Conservation (phyloP, 2,329 filamentous ascomycete species). For the Fusarium cicatricum region DNA sequence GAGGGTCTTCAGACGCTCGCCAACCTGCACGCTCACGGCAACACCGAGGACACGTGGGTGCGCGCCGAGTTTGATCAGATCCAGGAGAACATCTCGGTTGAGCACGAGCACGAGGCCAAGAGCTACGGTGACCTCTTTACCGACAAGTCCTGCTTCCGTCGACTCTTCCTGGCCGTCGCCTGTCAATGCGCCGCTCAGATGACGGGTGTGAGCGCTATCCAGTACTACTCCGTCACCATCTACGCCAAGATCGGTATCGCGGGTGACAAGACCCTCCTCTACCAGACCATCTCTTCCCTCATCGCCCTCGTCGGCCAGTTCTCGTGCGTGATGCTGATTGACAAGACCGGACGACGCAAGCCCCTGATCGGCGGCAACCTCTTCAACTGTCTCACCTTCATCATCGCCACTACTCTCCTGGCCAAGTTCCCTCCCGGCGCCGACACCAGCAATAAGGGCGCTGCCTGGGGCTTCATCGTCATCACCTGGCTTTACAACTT, state of each 20-base stretch:
- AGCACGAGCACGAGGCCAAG: conserved; percentile 75
- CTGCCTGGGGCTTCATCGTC: conserved; percentile 76
- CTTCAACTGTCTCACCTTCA: conserved; percentile 75
- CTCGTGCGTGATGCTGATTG: conserved; percentile 73
- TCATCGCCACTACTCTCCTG: conserved; percentile 67
- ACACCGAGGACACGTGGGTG: conserved; percentile 73
- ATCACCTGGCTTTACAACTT: conserved; percentile 85
- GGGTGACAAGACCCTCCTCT: conserved; percentile 71
- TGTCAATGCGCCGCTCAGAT: conserved; percentile 78
- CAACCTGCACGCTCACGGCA: conserved; percentile 73
- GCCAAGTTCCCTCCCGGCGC: conserved; percentile 64
- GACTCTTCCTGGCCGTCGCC: conserved; percentile 73
- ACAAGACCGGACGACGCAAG: conserved; percentile 75
- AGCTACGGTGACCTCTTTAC: conserved; percentile 75
- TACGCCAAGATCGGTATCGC: conserved; percentile 75
- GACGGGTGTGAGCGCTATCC: conserved; percentile 78
- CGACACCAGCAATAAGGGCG: conserved; percentile 54
- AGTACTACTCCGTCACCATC: conserved; percentile 76
- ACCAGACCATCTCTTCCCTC: conserved; percentile 78
- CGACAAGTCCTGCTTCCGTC: conserved; percentile 69
- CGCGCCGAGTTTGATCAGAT: conserved; percentile 77
- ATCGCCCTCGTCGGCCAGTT: conserved; percentile 75
- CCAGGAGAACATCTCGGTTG: conserved; percentile 68
- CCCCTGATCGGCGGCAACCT: conserved; percentile 77
- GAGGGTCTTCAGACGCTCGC: conserved; percentile 73